Evolutionary conservation across 2,329 filamentous ascomycete genomes (phyloP).

Genomic region (Canariomyces notabilis): DNA sequence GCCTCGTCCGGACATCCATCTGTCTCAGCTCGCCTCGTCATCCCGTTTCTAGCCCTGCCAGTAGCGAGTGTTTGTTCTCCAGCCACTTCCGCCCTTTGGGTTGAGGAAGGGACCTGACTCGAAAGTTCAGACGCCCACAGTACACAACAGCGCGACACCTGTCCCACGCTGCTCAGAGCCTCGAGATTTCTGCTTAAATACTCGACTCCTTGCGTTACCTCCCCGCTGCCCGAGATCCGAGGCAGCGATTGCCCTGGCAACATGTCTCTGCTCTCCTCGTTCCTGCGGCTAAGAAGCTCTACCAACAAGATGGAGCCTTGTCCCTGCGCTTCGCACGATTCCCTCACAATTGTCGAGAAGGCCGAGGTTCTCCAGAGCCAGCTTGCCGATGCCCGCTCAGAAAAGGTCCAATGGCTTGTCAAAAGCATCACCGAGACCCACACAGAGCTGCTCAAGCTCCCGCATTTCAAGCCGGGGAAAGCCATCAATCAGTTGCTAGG

Average conservation of each 20-base stretch:
- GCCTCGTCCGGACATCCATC: no score
- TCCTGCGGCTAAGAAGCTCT: constrained; percentile 11
- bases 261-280: constrained; percentile 14
- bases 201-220: neutral
- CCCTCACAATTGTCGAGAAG: constrained; percentile 22
- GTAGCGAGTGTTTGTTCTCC: no score
- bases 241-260: neutral
- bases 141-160: no score
- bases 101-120: no score
- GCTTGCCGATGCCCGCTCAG: constrained; percentile 5
- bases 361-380: constrained; percentile 16
- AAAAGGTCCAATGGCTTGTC: constrained; percentile 14
- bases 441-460: constrained; percentile 17
- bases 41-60: no score
- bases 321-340: constrained; percentile 17
- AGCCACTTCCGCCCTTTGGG: no score
- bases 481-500: constrained; percentile 21
- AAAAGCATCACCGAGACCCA: constrained; percentile 18
- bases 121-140: no score
- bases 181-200: neutral
- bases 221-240: constrained; percentile 11
- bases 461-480: constrained; percentile 13
- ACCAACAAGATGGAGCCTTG: constrained; percentile 8
- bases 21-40: no score
- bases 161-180: neutral